Evolutionary conservation across 768 basidiomycete genomes (phyloP), one percentile per base, ranked within the genome.

Genomic region (Hericium alpestre): DNA sequence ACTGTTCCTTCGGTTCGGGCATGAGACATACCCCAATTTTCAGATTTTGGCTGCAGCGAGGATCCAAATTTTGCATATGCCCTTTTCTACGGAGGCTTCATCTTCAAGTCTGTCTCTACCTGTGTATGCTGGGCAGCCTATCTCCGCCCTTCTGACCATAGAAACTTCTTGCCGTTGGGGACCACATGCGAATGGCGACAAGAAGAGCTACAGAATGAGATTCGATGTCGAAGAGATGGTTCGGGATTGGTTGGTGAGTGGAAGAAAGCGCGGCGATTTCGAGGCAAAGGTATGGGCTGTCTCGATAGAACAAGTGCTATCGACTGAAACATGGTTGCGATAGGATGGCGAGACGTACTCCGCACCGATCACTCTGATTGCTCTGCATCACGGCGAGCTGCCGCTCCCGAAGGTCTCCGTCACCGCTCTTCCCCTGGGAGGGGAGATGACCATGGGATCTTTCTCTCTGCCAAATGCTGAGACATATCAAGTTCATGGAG

Each of bases 241-340:
- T 16, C 83, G 82, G 51, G 87, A 90, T 61, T 97, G 94, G 94
- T 75, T 96, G 3, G 81, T 97, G 9, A 88, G 90, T 59, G 94
- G 94, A 9, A 78, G 79, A 43, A 95, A 93, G 71, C 82, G 87
- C 54, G 93, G 93, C 0, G 87, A 88, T 62, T 94, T 90, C 64
- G 55, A 77, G 16, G 89, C 87, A 2, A 76, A 73, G 71, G 94
- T 90, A 64, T 7, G 58, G 32, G 32, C 32, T 6, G 8, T 32
- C 32, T 32, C 32, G 32, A 32, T 6, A 7, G 9, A 6, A 32
- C 8, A 32, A 32, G 22, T 52, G 22, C 12, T 2, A 54, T 48
- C 25, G 16, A 27, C 32, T 48, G 46, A 1, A 38, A 27, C 22
- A 37, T 27, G 25, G 9, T 7, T n/a, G 18, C 51, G 18, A n/a